These are phyloP conservation scores for Rhodamnia argentea DNA, from an alignment of 345 rosid genomes.

Conservation along the genomic window DNA sequence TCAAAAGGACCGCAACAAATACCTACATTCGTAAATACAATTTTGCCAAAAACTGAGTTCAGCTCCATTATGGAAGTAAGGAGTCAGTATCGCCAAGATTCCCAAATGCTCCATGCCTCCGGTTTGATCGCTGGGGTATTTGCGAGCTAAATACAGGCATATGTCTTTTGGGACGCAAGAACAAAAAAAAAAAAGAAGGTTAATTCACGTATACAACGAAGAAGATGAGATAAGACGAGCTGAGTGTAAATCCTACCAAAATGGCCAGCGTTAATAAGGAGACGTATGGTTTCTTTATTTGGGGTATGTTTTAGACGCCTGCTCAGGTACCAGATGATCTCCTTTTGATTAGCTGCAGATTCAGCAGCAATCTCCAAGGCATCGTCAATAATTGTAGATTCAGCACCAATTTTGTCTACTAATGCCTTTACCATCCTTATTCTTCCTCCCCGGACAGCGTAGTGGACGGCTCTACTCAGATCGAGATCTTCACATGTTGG, in stretches of 20 bases:
- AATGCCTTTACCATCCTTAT: background rate
- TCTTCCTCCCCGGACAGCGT: background rate
- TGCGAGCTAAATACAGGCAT: background rate
- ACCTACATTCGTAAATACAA: background rate
- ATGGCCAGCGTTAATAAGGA: fast-evolving
- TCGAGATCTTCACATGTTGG: background rate
- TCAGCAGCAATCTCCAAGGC: fast-evolving
- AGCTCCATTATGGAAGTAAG: background rate
- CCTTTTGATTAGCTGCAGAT: fast-evolving
- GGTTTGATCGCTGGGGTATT: fast-evolving
- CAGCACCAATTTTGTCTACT: background rate
- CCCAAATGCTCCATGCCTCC: background rate
- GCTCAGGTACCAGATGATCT: background rate
- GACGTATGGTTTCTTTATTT: fast-evolving
- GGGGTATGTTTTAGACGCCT: background rate
- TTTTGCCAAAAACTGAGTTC: background rate
- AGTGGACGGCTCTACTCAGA: fast-evolving
- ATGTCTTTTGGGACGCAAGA: background rate
- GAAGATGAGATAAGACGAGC: background rate
- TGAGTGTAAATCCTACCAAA: background rate
- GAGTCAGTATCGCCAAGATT: fast-evolving
- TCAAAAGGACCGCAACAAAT: background rate
- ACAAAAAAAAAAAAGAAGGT: background rate
- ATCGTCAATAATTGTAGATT: fast-evolving
- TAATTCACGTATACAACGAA: background rate